Conservation (phyloP, 306 rosid species). For the Macrotyloma uniflorum region DNA sequence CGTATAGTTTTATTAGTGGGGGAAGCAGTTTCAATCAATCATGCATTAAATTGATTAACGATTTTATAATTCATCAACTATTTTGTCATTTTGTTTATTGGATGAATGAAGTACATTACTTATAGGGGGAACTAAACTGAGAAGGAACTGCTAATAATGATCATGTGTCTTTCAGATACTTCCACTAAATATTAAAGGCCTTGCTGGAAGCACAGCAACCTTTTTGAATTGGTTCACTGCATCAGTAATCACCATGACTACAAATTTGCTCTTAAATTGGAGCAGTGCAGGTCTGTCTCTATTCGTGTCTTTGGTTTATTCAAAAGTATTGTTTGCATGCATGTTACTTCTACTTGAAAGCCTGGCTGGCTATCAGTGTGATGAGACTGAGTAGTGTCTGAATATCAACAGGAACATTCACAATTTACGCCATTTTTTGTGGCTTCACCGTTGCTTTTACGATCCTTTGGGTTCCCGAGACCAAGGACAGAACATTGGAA, state of each 20-base stretch:
- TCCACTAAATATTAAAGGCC: conserved; percentile 74
- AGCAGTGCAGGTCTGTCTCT: conserved; percentile 56
- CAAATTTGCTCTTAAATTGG: conserved; percentile 71
- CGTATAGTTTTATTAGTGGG: no score
- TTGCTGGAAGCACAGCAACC: conserved; percentile 78
- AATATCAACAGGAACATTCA: conserved; percentile 63
- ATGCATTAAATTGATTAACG: no score
- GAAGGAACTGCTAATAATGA: not conserved
- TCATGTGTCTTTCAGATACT: conserved; percentile 56
- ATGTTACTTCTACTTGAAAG: not conserved
- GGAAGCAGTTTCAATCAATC: no score
- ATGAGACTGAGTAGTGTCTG: not conserved
- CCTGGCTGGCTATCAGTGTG: not conserved
- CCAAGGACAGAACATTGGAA: conserved; percentile 73
- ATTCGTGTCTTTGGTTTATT: not conserved
- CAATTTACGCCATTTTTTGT: conserved; percentile 58
- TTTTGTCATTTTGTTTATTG: no score
- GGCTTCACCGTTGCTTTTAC: conserved; percentile 53
- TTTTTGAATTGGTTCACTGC: conserved; percentile 71
- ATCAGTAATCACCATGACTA: conserved; percentile 61
- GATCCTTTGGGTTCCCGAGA: conserved; percentile 69
- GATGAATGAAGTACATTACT: not conserved
- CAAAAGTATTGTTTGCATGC: not conserved
- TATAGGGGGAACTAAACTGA: not conserved
- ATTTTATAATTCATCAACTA: no score